Evolutionary conservation across 176 grass and related monocot species (phyloP).

Genomic region (Musa schizocarpa): DNA sequence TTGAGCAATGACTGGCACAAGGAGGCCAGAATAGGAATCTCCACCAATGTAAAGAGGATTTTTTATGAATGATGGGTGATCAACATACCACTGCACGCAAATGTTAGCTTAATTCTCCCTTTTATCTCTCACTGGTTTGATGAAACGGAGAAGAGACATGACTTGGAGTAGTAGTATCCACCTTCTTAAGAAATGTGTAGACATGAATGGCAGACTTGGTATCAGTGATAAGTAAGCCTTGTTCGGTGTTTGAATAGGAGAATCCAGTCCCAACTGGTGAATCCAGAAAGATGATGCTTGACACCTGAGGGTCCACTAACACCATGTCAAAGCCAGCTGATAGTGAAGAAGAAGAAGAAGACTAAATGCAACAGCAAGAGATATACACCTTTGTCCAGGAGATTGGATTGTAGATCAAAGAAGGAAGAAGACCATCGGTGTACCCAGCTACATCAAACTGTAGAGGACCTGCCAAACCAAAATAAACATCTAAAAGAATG

Average conservation of each 20-base stretch:
- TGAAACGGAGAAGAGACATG: not conserved
- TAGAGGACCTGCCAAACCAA: not conserved
- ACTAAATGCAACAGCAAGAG: too few species aligned
- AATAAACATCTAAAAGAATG: not conserved
- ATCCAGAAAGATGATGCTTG: constrained; percentile 74
- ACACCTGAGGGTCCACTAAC: constrained; percentile 19
- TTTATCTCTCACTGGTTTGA: not conserved
- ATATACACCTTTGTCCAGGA: not conserved
- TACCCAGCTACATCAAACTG: not conserved
- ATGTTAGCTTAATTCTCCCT: not conserved
- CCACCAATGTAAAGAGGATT: constrained; percentile 74
- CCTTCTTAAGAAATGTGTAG: constrained; percentile 41
- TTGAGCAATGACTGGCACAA: constrained; percentile 42
- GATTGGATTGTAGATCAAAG: not conserved
- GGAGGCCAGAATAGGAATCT: constrained; percentile 76
- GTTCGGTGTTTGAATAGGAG: constrained; percentile 36
- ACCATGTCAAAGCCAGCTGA: too few species aligned
- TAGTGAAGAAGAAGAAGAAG: too few species aligned
- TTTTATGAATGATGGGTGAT: constrained; percentile 45
- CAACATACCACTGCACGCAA: constrained; percentile 33
- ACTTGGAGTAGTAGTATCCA: not conserved
- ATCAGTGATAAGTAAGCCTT: constrained; percentile 34
- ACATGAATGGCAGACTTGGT: constrained; percentile 31
- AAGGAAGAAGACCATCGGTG: not conserved
- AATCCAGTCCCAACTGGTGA: constrained; percentile 63